Evolutionary conservation across 495 filamentous ascomycete genomes (phyloP).

Genomic region (Gamarada debralockiae): DNA sequence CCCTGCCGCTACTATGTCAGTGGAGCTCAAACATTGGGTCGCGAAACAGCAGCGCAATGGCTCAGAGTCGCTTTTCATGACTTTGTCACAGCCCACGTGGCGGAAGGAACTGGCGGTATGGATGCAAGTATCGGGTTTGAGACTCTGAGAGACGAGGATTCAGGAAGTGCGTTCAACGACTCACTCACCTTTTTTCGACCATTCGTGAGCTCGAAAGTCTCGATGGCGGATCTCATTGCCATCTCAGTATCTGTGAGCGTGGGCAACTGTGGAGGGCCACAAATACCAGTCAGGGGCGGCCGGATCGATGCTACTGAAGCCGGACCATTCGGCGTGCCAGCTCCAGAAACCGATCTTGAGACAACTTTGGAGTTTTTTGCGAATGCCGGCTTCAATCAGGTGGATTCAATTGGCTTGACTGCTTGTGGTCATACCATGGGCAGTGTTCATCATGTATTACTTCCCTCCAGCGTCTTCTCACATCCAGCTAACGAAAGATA

Average conservation of each 20-base stretch:
- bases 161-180: constrained; percentile 27
- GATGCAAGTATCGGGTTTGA: constrained; percentile 34
- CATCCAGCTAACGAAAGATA: not conserved
- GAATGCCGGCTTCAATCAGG: constrained; percentile 23
- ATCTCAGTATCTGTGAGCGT: constrained; percentile 14
- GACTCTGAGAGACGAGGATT: constrained; percentile 27
- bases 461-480: not conserved
- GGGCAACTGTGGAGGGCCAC: constrained; percentile 11
- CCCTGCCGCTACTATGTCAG: constrained; percentile 25
- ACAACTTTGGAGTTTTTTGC: constrained; percentile 19
- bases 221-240: constrained; percentile 17
- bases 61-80: constrained; percentile 19
- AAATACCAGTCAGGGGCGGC: constrained; percentile 34
- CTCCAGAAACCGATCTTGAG: constrained; percentile 26
- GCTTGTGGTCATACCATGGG: constrained; percentile 19
- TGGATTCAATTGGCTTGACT: constrained; percentile 14
- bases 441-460: constrained; percentile 12
- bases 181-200: constrained; percentile 10
- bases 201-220: constrained; percentile 11
- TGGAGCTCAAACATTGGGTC: constrained; percentile 8
- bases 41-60: constrained; percentile 20
- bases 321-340: constrained; percentile 37
- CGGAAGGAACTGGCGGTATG: constrained; percentile 20
- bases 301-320: constrained; percentile 38
- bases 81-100: constrained; percentile 15